Conservation (phyloP, 1,284 basidiomycete genomes). For the Ceratobasidium sp. region DNA sequence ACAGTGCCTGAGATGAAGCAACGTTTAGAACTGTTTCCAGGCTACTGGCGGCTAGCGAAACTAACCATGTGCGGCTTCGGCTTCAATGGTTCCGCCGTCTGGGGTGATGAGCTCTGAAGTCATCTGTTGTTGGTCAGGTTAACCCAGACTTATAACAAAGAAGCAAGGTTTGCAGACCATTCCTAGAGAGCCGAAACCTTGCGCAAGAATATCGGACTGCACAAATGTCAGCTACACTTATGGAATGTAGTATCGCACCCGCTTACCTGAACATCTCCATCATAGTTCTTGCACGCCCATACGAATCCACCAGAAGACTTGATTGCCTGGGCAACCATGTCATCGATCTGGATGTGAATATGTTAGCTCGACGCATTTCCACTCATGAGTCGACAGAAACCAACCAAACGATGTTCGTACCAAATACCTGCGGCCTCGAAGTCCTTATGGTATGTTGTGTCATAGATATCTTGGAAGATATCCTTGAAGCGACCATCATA, state of each 20-base stretch:
- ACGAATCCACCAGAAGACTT: conserved; percentile 97
- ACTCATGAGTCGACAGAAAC: conserved; percentile 41
- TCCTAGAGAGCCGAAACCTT: conserved; percentile 74
- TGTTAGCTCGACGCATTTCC: conserved; percentile 2
- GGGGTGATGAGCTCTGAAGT: conserved; percentile 96
- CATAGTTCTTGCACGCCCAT: conserved; percentile 98
- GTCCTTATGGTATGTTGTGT: conserved; percentile 78
- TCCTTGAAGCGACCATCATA: conserved; percentile 99
- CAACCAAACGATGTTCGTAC: conserved; percentile 90
- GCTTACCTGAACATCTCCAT: conserved; percentile 80
- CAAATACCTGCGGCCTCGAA: conserved; percentile 88
- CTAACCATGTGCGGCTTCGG: conserved; percentile 91
- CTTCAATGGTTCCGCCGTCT: conserved; percentile 89
- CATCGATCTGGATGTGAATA: conserved; percentile 61
- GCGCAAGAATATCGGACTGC: conserved; percentile 89
- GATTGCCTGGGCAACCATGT: conserved; percentile 98
- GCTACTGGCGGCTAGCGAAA: conserved; percentile 26
- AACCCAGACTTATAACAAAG: not conserved
- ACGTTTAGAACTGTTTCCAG: not conserved
- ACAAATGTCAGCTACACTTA: conserved; percentile 5
- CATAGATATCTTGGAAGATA: conserved; percentile 95
- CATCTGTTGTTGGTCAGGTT: conserved; percentile 86
- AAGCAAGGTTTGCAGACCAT: conserved; percentile 64
- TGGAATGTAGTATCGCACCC: not conserved
- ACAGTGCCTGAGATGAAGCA: conserved; percentile 64